These are phyloP conservation scores for Pontederia paniculata DNA, from an alignment of 176 grass and related monocot genomes.

Conservation along the genomic window DNA sequence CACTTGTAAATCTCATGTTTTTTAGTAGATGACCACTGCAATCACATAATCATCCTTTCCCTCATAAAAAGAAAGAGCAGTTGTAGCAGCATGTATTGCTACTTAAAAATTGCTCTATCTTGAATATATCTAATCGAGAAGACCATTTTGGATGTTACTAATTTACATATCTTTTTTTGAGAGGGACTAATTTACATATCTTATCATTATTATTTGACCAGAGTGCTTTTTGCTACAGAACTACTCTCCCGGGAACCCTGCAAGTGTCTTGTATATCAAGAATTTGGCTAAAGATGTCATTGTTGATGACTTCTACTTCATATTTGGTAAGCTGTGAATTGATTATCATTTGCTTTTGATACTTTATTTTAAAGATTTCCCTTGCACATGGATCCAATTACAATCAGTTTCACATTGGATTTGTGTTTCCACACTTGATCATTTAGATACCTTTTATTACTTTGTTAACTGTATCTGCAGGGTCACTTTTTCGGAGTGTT, in stretches of 20 bases:
- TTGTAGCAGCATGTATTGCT: no score
- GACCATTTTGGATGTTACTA: neutral
- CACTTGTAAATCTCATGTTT: no score
- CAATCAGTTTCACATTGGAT: neutral
- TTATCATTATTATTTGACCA: constrained; percentile 6
- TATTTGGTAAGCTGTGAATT: constrained; percentile 52
- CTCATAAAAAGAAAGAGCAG: no score
- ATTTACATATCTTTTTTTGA: no score
- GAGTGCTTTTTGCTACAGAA: constrained; percentile 33
- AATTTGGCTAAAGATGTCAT: constrained; percentile 89
- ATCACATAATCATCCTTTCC: no score
- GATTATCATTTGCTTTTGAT: neutral
- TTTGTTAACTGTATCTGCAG: constrained; percentile 13
- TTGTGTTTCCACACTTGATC: neutral
- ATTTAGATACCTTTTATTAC: neutral
- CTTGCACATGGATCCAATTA: neutral
- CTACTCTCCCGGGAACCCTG: constrained; percentile 74
- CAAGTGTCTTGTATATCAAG: constrained; percentile 79
- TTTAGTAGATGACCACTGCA: no score
- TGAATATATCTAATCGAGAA: neutral
- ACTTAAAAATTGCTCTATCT: no score
- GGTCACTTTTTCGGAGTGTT: constrained; percentile 60
- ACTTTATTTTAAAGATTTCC: neutral
- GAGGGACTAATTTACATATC: no score
- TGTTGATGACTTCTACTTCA: constrained; percentile 79